Base-by-base conservation (phyloP, 2,329 filamentous ascomycete species). In the Arthrobotrys iridis region DNA sequence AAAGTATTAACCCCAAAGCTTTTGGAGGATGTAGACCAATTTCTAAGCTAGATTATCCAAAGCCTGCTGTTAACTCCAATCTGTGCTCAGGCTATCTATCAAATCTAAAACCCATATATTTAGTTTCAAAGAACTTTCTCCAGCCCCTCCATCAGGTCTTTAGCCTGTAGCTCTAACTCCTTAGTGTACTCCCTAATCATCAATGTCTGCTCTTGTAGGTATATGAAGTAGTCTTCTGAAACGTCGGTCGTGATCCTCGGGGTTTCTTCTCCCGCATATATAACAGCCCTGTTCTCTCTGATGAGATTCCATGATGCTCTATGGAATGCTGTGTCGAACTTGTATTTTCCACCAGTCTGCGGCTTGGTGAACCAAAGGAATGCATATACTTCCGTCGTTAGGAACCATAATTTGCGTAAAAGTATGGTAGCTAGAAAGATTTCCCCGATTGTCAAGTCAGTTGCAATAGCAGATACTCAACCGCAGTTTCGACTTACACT, bases 151-250 rank as follows among this genome's bases (percentile, higher is more conserved):
- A 74, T n/a, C 60, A 74, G 66, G 4, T 52, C 35, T 15, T 63
- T 62, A 6, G 70, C 40, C 22, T 66, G 52, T 15, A n/a, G 26
- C 15, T 67, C 55, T 15, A 74, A 40, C 10, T 74, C 52, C 3
- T 62, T 57, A 3, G 55, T 74, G 20, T 37, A 74, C 7, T 35
- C 43, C 8, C 22, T 59, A 37, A 66, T 40, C 20, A 74, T 24
- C 11, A 74, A 30, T 8, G 55, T 40, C 28, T 74, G 70, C 6
- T 74, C 70, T 7, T 74, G 60, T 20, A 74, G 20, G 40, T 74
- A 74, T 22, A 74, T 74, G 41, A 74, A 74, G 43, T 74, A 74
- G 43, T 66, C 70, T 18, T 62, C 63, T 2, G 70, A 55, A 20
- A 74, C n/a, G 4, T 60, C 57, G 2, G 26, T 22, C 1, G 33